These are phyloP conservation scores for Aspergillus sp. DNA, from an alignment of 2,329 filamentous ascomycete genomes.

Conservation along the genomic window DNA sequence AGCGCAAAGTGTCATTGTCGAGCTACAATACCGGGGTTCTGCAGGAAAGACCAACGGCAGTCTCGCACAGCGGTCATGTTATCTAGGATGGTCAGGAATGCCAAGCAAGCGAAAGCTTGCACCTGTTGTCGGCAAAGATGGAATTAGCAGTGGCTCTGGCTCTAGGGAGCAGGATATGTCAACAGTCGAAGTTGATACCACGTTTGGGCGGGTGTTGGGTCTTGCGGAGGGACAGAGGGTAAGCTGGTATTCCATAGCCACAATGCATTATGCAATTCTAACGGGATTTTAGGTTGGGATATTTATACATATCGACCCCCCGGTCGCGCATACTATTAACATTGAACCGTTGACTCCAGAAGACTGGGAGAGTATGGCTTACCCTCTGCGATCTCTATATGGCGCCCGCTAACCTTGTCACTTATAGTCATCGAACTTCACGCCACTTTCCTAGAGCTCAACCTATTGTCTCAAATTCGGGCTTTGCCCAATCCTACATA, in stretches of 20 bases:
- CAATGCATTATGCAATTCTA: constrained; percentile 32
- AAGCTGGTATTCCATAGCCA: constrained; percentile 21
- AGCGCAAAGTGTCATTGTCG: constrained; percentile 93
- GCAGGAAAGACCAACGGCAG: constrained; percentile 48
- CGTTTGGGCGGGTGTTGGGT: constrained; percentile 71
- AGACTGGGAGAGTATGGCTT: constrained; percentile 77
- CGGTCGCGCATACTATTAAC: constrained; percentile 86
- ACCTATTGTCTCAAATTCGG: constrained; percentile 87
- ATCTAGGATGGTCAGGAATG: constrained; percentile 96
- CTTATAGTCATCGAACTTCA: constrained; percentile 82
- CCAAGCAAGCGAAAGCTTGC: constrained; percentile 79
- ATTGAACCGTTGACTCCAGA: constrained; percentile 93
- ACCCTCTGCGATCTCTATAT: not conserved
- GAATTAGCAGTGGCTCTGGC: constrained; percentile 55
- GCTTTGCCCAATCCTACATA: constrained; percentile 83
- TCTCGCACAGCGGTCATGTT: constrained; percentile 64
- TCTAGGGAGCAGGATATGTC: constrained; percentile 70
- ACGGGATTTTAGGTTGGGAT: constrained; percentile 49
- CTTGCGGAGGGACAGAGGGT: constrained; percentile 79
- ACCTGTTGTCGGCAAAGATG: constrained; percentile 69
- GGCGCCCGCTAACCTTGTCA: constrained; percentile 4
- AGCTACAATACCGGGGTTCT: constrained; percentile 70
- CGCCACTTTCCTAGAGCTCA: constrained; percentile 90
- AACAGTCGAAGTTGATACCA: constrained; percentile 81
- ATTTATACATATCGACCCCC: constrained; percentile 79